Evolutionary conservation across 805 yeast species (phyloP).

Genomic region (Debaryomyces prosopidis): DNA sequence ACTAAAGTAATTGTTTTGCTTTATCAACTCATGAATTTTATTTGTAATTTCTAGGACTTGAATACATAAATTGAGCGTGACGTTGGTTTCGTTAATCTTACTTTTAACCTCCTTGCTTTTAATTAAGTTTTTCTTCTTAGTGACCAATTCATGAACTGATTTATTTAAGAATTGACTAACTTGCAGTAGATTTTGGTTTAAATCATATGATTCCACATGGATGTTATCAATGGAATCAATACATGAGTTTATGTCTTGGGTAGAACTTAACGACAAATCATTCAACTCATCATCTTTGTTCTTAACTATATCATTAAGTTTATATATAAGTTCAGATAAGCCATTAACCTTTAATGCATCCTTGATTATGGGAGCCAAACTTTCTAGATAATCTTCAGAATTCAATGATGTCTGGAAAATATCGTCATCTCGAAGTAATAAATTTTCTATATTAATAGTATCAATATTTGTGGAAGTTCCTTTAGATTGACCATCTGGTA

Average conservation of each 20-base stretch:
- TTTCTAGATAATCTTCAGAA: constrained; percentile 74
- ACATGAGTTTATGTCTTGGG: constrained; percentile 56
- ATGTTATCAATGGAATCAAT: constrained; percentile 65
- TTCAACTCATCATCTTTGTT: constrained; percentile 65
- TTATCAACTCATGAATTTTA: constrained; percentile 77
- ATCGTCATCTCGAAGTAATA: constrained; percentile 41
- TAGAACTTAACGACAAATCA: constrained; percentile 59
- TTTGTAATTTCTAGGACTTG: constrained; percentile 85
- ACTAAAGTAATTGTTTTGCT: constrained; percentile 73
- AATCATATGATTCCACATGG: constrained; percentile 53
- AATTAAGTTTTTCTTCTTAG: constrained; percentile 58
- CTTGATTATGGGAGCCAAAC: constrained; percentile 72
- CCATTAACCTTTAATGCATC: constrained; percentile 57
- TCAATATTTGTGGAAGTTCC: constrained; percentile 14
- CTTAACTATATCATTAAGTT: constrained; percentile 56
- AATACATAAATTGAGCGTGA: constrained; percentile 68
- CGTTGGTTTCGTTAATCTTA: constrained; percentile 71
- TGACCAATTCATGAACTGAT: constrained; percentile 66
- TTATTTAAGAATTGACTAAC: constrained; percentile 60
- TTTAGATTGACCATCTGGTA: constrained; percentile 1
- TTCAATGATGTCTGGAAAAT: constrained; percentile 47
- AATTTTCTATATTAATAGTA: constrained; percentile 33
- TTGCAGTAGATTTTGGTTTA: constrained; percentile 54
- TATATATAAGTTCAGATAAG: constrained; percentile 55
- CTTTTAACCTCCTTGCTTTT: constrained; percentile 61